phyloP scores from a whole-genome alignment of 73 alveolate species.

The Tetrahymena thermophila region DNA sequence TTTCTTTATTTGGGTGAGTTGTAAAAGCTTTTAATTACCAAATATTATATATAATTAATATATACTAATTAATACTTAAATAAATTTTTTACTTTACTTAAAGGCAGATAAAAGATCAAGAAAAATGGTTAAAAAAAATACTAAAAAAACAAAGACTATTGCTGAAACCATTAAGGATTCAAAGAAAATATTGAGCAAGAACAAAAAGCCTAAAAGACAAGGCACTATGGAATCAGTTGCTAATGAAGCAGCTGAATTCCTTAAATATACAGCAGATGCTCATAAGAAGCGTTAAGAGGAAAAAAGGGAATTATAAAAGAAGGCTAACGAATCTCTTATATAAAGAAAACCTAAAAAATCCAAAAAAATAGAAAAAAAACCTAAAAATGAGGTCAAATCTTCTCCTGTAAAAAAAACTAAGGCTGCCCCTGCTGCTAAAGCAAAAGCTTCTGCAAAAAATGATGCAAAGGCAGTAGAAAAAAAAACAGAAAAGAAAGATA shows the following conservation, averaged over 20 bases:
- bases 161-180: background rate
- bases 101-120: background rate
- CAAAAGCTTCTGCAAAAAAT: background rate
- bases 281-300: background rate
- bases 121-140: background rate
- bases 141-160: background rate
- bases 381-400: background rate
- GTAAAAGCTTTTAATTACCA: background rate
- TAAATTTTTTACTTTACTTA: background rate
- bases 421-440: background rate
- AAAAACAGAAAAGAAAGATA: background rate
- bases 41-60: background rate
- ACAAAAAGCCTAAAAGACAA: background rate
- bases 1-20: background rate
- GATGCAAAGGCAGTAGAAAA: conserved; percentile 3
- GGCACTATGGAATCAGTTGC: background rate
- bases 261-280: background rate
- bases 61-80: background rate
- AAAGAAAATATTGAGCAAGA: background rate
- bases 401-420: conserved; percentile 1
- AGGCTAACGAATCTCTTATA: background rate
- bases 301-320: background rate
- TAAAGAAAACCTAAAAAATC: background rate
- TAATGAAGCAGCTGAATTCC: background rate
- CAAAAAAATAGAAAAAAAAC: background rate